Percentiles rank a stretch among this genome's conserved stretches.
Conservation (phyloP, 768 basidiomycete species). For the Pulveroboletus sp. region DNA sequence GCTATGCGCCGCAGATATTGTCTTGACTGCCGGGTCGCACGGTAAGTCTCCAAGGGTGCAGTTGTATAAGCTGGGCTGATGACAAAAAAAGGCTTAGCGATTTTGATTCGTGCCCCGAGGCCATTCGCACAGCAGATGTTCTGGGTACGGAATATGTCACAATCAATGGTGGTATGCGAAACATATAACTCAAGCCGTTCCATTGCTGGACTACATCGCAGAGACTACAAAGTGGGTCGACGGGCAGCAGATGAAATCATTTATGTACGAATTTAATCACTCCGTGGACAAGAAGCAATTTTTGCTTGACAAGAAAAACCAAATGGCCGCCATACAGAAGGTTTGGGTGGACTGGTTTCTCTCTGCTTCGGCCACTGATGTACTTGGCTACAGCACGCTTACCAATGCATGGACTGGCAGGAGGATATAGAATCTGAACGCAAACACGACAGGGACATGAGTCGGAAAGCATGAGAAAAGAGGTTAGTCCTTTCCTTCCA, state of each 20-base stretch:
- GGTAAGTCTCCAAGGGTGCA: neutral
- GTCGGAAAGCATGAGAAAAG: neutral
- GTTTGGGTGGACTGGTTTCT: neutral
- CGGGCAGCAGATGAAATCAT: constrained; percentile 3
- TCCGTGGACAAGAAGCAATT: constrained; percentile 2
- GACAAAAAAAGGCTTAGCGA: too few species aligned
- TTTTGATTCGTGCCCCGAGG: too few species aligned
- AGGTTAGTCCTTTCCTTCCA: neutral
- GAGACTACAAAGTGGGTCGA: constrained; percentile 1
- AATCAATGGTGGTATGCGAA: neutral
- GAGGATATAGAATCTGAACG: neutral
- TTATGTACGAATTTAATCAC: constrained; percentile 6
- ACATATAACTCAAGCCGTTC: neutral
- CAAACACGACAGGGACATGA: neutral
- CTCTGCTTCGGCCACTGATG: too few species aligned
- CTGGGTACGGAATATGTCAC: neutral
- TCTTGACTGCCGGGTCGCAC: neutral
- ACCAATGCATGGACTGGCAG: constrained; percentile 6
- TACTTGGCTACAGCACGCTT: constrained; percentile 1
- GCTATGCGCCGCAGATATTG: constrained; percentile 12
- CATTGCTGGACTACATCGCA: neutral
- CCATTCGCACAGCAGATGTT: neutral
- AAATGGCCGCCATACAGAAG: neutral
- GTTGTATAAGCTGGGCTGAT: neutral
- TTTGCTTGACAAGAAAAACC: neutral